Percentiles rank a stretch among this genome's conserved stretches.
phyloP scores from a whole-genome alignment of 331 rosid species.

The Spiraea crenata region DNA sequence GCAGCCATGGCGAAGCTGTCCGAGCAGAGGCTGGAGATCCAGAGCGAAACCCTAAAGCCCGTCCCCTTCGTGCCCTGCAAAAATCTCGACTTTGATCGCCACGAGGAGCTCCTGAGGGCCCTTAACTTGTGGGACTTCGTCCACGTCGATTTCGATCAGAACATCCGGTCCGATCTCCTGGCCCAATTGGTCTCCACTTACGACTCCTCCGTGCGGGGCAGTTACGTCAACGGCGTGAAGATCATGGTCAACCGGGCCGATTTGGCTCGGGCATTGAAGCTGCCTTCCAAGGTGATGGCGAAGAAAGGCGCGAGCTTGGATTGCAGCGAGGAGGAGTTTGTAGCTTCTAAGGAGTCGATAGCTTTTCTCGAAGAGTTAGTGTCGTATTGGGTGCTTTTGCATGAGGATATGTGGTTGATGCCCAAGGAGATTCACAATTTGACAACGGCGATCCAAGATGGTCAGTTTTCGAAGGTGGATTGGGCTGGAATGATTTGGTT shows the following conservation, averaged over 20 bases:
- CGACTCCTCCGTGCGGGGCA: slow-evolving; percentile 14
- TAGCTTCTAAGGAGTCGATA: slow-evolving; percentile 35
- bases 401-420: slow-evolving; percentile 63
- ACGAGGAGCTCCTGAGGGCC: slow-evolving; percentile 53
- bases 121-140: slow-evolving; percentile 70
- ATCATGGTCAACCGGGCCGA: slow-evolving; percentile 60
- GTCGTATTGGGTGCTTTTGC: slow-evolving; percentile 73
- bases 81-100: slow-evolving; percentile 46
- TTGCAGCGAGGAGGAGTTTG: slow-evolving; percentile 18
- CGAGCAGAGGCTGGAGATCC: slow-evolving; percentile 44
- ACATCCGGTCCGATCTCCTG: slow-evolving; percentile 46
- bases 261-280: slow-evolving; percentile 65
- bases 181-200: slow-evolving; percentile 53
- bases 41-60: slow-evolving; percentile 50
- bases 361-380: slow-evolving; percentile 57
- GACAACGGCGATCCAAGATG: slow-evolving; percentile 48
- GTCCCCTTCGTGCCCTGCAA: slow-evolving; percentile 51
- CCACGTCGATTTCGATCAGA: slow-evolving; percentile 49
- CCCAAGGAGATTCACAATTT: slow-evolving; percentile 43
- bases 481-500: slow-evolving; percentile 79
- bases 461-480: slow-evolving; percentile 65
- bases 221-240: slow-evolving; percentile 51
- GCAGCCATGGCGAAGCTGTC: slow-evolving; percentile 35
- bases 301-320: slow-evolving; percentile 36
- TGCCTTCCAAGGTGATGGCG: slow-evolving; percentile 30